phyloP scores from a whole-genome alignment of 106 monocot species.

The Phalaenopsis aphrodite region DNA sequence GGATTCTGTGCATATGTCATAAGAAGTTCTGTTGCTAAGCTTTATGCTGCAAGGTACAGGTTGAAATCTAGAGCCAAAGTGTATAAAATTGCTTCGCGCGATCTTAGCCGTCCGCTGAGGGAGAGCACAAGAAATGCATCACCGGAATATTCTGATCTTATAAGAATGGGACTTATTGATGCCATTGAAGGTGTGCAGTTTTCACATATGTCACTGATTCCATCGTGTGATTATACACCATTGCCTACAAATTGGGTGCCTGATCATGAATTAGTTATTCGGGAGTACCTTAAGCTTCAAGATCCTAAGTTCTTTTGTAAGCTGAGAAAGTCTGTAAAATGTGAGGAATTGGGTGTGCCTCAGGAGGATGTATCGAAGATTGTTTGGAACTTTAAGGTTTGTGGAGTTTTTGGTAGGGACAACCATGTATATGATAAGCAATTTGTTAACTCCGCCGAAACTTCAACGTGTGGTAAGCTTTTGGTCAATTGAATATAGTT shows the following conservation, averaged over 20 bases:
- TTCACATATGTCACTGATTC: slow-evolving; percentile 76
- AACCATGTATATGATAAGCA: slow-evolving; percentile 8
- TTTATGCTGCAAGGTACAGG: slow-evolving; percentile 93
- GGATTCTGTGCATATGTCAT: slow-evolving; percentile 95
- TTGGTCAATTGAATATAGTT: not conserved
- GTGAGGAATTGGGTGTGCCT: slow-evolving; percentile 41
- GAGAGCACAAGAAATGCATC: slow-evolving; percentile 58
- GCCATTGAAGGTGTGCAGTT: slow-evolving; percentile 92
- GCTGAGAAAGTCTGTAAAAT: slow-evolving; percentile 52
- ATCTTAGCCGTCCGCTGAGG: slow-evolving; percentile 70
- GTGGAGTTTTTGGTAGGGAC: slow-evolving; percentile 43
- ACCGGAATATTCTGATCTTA: slow-evolving; percentile 87
- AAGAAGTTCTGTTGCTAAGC: slow-evolving; percentile 84
- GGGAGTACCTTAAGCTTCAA: slow-evolving; percentile 72
- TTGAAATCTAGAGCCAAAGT: slow-evolving; percentile 96
- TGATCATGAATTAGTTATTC: slow-evolving; percentile 51
- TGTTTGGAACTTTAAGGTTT: slow-evolving; percentile 75
- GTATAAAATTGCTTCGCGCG: slow-evolving; percentile 72
- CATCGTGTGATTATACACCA: slow-evolving; percentile 92
- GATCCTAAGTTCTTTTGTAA: slow-evolving; percentile 79
- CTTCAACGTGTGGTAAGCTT: not conserved
- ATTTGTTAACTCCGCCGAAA: not conserved
- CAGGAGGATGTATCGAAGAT: slow-evolving; percentile 67
- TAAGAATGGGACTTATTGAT: slow-evolving; percentile 95
- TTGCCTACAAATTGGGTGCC: slow-evolving; percentile 88